phyloP scores from a whole-genome alignment of 1,284 basidiomycete genomes.

The Cutaneotrichosporon cavernicola region DNA sequence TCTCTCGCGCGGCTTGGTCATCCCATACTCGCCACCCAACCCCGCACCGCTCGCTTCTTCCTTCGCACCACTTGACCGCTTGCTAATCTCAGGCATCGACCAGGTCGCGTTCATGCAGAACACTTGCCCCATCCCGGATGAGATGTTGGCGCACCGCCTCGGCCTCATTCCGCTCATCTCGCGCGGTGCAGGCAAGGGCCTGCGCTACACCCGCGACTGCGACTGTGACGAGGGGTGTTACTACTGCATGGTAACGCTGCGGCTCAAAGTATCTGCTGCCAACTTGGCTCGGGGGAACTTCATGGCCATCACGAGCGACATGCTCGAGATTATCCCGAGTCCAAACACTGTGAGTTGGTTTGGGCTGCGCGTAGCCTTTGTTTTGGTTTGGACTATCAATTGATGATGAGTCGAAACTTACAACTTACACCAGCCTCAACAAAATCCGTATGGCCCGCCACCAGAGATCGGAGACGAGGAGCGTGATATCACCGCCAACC shows the following conservation, averaged over 20 bases:
- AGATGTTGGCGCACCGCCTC: conserved; percentile 93
- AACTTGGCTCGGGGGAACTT: conserved; percentile 32
- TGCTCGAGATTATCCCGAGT: conserved; percentile 47
- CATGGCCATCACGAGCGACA: conserved; percentile 50
- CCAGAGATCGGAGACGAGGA: conserved; percentile 46
- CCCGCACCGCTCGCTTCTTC: too few relatives aligned
- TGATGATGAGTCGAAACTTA: too few relatives aligned
- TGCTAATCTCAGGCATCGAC: conserved; percentile 74
- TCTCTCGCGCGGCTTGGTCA: neutral
- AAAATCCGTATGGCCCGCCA: conserved; percentile 41
- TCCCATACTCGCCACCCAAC: too few relatives aligned
- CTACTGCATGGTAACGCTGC: conserved; percentile 52
- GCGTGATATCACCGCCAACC: conserved; percentile 56
- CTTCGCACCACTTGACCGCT: too few relatives aligned
- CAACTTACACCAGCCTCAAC: conserved; percentile 20
- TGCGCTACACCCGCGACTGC: conserved; percentile 62
- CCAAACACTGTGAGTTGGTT: conserved; percentile 31
- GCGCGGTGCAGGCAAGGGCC: conserved; percentile 75
- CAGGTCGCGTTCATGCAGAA: conserved; percentile 91
- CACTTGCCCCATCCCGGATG: conserved; percentile 91
- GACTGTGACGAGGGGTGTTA: conserved; percentile 54
- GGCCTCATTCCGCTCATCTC: conserved; percentile 92
- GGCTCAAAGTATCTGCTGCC: conserved; percentile 44
- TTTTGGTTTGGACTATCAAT: too few relatives aligned
- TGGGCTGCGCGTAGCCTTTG: neutral